These are phyloP conservation scores for Bacidia gigantensis DNA, from an alignment of 495 filamentous ascomycete genomes.

Conservation along the genomic window DNA sequence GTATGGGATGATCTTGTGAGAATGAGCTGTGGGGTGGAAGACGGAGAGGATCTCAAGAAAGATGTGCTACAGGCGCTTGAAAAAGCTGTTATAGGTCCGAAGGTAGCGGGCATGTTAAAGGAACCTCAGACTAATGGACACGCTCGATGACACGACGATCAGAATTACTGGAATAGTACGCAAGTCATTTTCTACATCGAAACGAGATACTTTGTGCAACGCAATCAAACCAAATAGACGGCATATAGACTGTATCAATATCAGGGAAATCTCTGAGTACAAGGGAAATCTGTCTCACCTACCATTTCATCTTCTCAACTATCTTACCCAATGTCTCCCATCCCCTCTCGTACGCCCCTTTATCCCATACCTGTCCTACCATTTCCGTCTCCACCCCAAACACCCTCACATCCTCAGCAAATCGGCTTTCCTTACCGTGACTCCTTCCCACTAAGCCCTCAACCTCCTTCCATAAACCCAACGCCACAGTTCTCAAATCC, in stretches of 20 bases:
- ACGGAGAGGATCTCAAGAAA: conserved; percentile 64
- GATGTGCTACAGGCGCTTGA: conserved; percentile 83
- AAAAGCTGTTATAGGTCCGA: conserved; percentile 46
- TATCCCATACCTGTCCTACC: background rate
- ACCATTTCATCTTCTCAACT: background rate
- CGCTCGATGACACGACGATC: background rate
- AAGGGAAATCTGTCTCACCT: background rate
- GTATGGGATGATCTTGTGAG: conserved; percentile 97
- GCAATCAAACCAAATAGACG: too few species aligned
- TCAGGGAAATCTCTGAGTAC: background rate
- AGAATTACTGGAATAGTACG: too few species aligned
- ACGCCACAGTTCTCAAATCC: conserved; percentile 4
- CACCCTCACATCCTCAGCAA: conserved; percentile 21
- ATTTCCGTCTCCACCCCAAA: conserved; percentile 16
- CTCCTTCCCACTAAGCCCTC: conserved; percentile 26
- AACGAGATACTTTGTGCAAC: too few species aligned
- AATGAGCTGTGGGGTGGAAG: conserved; percentile 88
- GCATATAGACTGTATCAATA: too few species aligned
- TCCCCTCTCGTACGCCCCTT: background rate
- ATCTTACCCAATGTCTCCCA: conserved; percentile 2
- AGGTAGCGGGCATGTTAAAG: conserved; percentile 21
- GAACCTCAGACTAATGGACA: conserved; percentile 14
- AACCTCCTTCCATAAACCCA: background rate
- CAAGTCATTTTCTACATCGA: too few species aligned
- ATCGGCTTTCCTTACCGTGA: conserved; percentile 41